Evolutionary conservation across 2,329 filamentous ascomycete species (phyloP).

Genomic region (Colletotrichum gigasporum): DNA sequence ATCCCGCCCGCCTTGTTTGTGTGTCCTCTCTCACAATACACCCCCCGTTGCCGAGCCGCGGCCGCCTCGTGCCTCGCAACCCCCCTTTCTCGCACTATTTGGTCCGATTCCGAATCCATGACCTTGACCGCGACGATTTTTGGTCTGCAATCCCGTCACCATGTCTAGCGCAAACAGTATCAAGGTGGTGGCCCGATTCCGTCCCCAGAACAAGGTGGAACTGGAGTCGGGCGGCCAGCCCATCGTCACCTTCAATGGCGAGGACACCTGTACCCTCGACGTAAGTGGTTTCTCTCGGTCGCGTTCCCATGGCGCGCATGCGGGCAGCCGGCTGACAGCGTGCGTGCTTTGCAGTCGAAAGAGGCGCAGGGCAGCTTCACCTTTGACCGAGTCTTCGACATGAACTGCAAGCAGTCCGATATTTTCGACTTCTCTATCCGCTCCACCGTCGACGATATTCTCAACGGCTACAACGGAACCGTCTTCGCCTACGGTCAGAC

Average conservation of each 20-base stretch:
- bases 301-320: background rate
- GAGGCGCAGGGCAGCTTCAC: slow-evolving; percentile 90
- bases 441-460: slow-evolving; percentile 94
- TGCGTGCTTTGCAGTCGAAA: slow-evolving; percentile 68
- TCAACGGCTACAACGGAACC: slow-evolving; percentile 99
- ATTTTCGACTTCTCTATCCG: slow-evolving; percentile 99
- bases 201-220: slow-evolving; percentile 96
- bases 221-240: slow-evolving; percentile 89
- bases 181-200: slow-evolving; percentile 96
- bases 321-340: slow-evolving; percentile 7
- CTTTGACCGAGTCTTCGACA: slow-evolving; percentile 97
- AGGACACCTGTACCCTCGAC: slow-evolving; percentile 87
- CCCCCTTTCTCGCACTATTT: background rate
- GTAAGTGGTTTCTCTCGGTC: slow-evolving; percentile 61
- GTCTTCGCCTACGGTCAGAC: slow-evolving; percentile 99
- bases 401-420: slow-evolving; percentile 88
- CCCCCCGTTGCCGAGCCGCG: slow-evolving; percentile 29
- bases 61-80: slow-evolving; percentile 30
- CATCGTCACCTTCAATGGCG: slow-evolving; percentile 87
- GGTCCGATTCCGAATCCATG: slow-evolving; percentile 28
- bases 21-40: slow-evolving; percentile 27
- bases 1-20: slow-evolving; percentile 27
- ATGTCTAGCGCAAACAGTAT: slow-evolving; percentile 72
- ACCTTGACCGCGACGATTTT: slow-evolving; percentile 22
- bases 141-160: slow-evolving; percentile 42